These are phyloP conservation scores for Dactylellina leptospora DNA, from an alignment of 2,329 filamentous ascomycete species.

Conservation along the genomic window DNA sequence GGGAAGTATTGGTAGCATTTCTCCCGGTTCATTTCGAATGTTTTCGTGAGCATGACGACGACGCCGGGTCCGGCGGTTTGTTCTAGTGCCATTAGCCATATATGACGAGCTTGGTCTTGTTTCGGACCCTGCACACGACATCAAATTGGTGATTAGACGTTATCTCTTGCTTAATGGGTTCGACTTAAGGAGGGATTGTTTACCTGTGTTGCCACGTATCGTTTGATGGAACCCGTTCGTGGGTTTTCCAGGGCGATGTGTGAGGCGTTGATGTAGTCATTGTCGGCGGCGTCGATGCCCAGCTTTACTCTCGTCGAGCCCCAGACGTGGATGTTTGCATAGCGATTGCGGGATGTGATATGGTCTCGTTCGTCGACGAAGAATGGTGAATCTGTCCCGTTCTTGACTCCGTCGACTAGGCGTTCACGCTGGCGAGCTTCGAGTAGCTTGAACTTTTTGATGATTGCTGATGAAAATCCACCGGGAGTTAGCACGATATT, in stretches of 20 bases:
- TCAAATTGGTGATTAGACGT: no score
- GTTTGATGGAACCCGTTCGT: conserved; percentile 64
- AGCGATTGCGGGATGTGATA: conserved; percentile 68
- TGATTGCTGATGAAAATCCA: conserved; percentile 14
- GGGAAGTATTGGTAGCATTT: conserved; percentile 95
- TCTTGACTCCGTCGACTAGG: conserved; percentile 15
- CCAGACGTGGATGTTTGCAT: conserved; percentile 89
- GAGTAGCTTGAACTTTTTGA: conserved; percentile 44
- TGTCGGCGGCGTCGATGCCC: conserved; percentile 74
- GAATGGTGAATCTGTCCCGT: conserved; percentile 34
- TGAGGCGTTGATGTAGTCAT: conserved; percentile 85
- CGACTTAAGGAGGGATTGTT: not conserved
- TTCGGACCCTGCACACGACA: conserved; percentile 90
- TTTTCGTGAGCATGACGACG: conserved; percentile 93
- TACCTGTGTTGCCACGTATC: conserved; percentile 89
- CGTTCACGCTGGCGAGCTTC: conserved; percentile 43
- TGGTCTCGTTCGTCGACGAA: conserved; percentile 55
- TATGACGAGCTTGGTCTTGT: conserved; percentile 75
- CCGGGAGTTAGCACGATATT: not conserved
- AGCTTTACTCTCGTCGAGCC: conserved; percentile 84
- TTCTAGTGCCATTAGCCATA: conserved; percentile 95
- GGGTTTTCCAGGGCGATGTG: conserved; percentile 69
- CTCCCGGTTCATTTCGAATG: conserved; percentile 76
- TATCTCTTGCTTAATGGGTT: not conserved
- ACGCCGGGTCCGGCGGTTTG: conserved; percentile 79